These are phyloP conservation scores for Yarrowia sp. DNA, from an alignment of 805 yeast genomes.

Conservation along the genomic window DNA sequence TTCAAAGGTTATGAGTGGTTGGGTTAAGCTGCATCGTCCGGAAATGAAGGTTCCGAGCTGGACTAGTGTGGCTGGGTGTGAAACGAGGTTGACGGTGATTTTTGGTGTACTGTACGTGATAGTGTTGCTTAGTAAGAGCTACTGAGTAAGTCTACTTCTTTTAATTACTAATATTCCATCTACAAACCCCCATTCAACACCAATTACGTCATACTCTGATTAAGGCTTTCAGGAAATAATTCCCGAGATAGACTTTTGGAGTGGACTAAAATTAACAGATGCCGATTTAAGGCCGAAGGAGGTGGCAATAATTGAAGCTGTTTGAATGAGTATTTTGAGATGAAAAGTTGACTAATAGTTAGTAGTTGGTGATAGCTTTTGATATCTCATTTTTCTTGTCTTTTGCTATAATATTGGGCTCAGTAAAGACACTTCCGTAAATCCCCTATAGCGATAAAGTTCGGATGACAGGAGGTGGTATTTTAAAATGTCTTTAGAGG, in stretches of 20 bases:
- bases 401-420: background rate
- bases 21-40: background rate
- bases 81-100: too few species aligned
- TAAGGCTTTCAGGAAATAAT: background rate
- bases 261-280: background rate
- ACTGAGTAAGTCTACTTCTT: too few species aligned
- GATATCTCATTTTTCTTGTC: background rate
- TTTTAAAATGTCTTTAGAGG: background rate
- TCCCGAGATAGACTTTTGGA: background rate
- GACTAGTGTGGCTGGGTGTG: too few species aligned
- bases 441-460: background rate
- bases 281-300: background rate
- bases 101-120: too few species aligned
- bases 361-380: background rate
- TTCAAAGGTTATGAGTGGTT: slow-evolving; percentile 9
- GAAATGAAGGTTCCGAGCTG: background rate
- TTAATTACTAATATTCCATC: background rate
- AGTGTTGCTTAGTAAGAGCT: too few species aligned
- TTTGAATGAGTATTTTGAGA: background rate
- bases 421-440: background rate
- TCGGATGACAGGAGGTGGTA: background rate
- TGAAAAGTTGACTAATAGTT: background rate
- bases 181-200: background rate
- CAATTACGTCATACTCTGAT: background rate
- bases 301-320: background rate